Conservation (phyloP, 225 moss, liverwort and hornwort species). For the Lunularia cruciata region DNA sequence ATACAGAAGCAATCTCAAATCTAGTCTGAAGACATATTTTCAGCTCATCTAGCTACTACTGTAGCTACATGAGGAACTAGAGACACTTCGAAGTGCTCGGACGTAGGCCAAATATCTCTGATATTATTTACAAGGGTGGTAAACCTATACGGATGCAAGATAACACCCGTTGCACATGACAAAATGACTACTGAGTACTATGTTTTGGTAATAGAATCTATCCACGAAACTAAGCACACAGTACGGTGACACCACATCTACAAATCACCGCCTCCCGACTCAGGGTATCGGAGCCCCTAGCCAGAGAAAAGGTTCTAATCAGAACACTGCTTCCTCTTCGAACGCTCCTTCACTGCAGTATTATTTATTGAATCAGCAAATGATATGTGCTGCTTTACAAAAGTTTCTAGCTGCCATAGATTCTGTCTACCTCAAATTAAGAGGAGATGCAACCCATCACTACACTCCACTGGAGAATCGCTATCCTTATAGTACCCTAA, state of each 20-base stretch:
- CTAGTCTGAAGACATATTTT: neutral
- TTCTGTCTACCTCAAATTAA: neutral
- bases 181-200: neutral
- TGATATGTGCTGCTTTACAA: neutral
- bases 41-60: neutral
- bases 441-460: neutral
- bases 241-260: constrained; percentile 8
- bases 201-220: neutral
- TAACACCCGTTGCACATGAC: neutral
- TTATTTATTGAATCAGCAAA: neutral
- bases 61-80: neutral
- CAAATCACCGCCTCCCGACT: neutral
- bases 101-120: neutral
- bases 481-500: neutral
- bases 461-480: neutral
- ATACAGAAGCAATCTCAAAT: neutral
- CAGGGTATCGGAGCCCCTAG: neutral
- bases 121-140: neutral
- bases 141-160: neutral
- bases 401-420: neutral
- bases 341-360: constrained; percentile 14
- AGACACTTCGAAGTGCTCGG: neutral
- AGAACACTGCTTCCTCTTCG: neutral
- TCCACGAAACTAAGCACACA: constrained; percentile 1
- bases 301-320: constrained; percentile 1